A percentile compares a stretch with the other conserved stretches of the same genome.
These are phyloP conservation scores for Colletotrichum kahawae DNA, from an alignment of 2,329 filamentous ascomycete species.

Conservation along the genomic window DNA sequence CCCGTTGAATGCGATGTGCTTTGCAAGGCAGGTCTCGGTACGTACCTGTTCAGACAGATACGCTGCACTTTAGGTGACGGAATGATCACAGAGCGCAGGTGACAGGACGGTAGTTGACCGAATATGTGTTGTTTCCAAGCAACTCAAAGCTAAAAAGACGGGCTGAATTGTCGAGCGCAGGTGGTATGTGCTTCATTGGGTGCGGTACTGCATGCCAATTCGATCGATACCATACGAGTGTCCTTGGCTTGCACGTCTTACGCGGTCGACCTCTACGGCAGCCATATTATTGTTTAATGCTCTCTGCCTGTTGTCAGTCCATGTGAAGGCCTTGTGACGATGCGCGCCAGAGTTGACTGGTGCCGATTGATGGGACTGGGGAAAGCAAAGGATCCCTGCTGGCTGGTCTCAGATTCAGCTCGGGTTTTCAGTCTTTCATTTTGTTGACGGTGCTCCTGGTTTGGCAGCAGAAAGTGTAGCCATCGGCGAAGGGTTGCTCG, in stretches of 20 bases:
- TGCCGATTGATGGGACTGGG: neutral
- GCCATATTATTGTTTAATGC: neutral
- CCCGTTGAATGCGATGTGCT: neutral
- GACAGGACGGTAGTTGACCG: conserved; percentile 9
- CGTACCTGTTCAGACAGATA: neutral
- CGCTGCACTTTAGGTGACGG: neutral
- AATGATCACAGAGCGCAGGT: neutral
- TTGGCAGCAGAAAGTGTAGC: neutral
- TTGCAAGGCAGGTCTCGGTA: neutral
- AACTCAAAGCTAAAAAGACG: neutral
- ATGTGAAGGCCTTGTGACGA: neutral
- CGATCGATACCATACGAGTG: neutral
- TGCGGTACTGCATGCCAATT: neutral
- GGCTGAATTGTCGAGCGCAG: neutral
- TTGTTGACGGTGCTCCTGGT: neutral
- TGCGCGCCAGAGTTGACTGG: neutral
- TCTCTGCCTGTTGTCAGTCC: neutral
- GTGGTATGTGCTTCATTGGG: neutral
- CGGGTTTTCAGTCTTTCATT: conserved; percentile 3
- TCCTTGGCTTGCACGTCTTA: conserved; percentile 1
- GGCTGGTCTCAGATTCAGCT: conserved; percentile 20
- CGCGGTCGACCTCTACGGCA: neutral
- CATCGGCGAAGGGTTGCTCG: neutral
- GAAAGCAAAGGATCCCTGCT: conserved; percentile 1
- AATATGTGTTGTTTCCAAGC: neutral